A percentile compares a stretch with the other conserved stretches of the same genome.
Conservation (phyloP, 805 yeast species). For the Kodamaea hsintzibuensis region DNA sequence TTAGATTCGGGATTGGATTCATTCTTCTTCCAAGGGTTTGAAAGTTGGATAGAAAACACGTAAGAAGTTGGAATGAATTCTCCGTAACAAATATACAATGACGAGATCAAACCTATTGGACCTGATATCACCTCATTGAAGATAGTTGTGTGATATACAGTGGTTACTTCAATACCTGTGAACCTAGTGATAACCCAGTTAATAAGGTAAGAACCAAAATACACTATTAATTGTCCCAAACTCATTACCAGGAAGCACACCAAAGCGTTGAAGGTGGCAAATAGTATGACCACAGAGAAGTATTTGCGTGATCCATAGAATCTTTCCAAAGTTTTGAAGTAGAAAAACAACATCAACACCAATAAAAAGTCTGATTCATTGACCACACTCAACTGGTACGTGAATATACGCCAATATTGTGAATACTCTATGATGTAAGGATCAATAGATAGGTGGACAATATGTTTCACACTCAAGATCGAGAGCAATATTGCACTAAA, state of each 20-base stretch:
- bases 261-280: constrained; percentile 49
- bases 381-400: constrained; percentile 53
- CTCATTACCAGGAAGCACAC: constrained; percentile 39
- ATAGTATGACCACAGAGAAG: constrained; percentile 44
- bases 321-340: constrained; percentile 57
- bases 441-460: constrained; percentile 43
- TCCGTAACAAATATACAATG: constrained; percentile 41
- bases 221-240: constrained; percentile 38
- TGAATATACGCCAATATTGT: constrained; percentile 57
- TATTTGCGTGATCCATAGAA: constrained; percentile 57
- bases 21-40: constrained; percentile 17
- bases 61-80: constrained; percentile 35
- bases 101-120: constrained; percentile 41
- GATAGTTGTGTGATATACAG: constrained; percentile 24
- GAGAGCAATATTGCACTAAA: constrained; percentile 43
- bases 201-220: constrained; percentile 10
- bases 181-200: constrained; percentile 6
- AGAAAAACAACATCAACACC: constrained; percentile 46
- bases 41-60: constrained; percentile 33
- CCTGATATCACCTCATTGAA: constrained; percentile 41
- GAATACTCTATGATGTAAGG: constrained; percentile 56
- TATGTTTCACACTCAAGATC: constrained; percentile 44
- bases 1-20: neutral
- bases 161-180: neutral
- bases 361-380: constrained; percentile 60